These are phyloP conservation scores for Drechslerella dactyloides DNA, from an alignment of 2,329 filamentous ascomycete genomes.

Conservation along the genomic window DNA sequence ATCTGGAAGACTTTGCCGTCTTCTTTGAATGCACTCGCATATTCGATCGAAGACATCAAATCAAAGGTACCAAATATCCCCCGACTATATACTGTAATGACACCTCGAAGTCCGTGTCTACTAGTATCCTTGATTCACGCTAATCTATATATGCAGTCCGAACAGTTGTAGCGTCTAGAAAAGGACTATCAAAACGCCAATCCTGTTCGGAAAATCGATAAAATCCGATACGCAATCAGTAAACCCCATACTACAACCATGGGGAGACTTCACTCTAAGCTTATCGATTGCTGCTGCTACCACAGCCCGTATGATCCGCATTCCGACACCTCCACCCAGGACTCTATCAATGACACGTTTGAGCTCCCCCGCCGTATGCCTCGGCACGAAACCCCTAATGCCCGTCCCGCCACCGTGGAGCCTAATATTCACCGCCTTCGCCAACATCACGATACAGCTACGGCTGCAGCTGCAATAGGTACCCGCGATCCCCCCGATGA, in stretches of 20 bases:
- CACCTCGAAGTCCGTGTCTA: no score
- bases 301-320: constrained; percentile 8
- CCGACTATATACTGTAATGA: no score
- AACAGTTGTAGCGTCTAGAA: no score
- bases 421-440: background rate
- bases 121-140: no score
- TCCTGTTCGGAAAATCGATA: no score
- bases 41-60: no score
- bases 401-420: background rate
- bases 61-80: no score
- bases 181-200: no score
- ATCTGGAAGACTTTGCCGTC: no score
- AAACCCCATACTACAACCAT: background rate
- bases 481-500: background rate
- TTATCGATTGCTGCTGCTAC: constrained; percentile 15
- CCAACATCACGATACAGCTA: background rate
- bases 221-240: background rate
- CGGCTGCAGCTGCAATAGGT: background rate
- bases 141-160: no score
- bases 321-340: constrained; percentile 27
- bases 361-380: constrained; percentile 19
- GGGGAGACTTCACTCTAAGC: constrained; percentile 8
- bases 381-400: background rate
- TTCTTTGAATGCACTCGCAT: no score
- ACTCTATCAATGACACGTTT: constrained; percentile 16